Percentiles rank a stretch among this genome's conserved stretches.
phyloP scores from a whole-genome alignment of 441 rosid species.

The Syzygium syzygioides region DNA sequence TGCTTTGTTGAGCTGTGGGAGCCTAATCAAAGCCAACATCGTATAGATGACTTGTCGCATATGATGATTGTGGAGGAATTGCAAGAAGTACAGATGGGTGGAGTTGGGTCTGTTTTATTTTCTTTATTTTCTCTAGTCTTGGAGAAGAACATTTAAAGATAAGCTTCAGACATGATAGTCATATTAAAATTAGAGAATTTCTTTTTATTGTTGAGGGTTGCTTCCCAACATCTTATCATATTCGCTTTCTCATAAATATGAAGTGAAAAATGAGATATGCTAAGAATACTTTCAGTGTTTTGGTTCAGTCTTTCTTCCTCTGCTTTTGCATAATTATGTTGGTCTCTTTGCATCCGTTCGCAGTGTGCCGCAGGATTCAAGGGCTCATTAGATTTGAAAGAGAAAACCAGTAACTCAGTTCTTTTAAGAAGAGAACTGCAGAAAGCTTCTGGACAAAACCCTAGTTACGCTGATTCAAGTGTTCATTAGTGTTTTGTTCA shows the following conservation, averaged over 20 bases:
- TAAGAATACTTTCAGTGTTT: neutral
- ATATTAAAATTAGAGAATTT: neutral
- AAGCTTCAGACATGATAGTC: neutral
- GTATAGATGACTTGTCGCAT: neutral
- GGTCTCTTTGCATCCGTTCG: neutral
- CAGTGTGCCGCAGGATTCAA: neutral
- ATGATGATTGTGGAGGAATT: neutral
- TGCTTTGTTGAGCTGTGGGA: neutral
- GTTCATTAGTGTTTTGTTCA: neutral
- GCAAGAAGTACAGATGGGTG: neutral
- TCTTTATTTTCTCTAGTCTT: neutral
- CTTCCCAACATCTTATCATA: neutral
- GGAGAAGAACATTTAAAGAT: neutral
- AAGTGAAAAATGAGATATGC: neutral
- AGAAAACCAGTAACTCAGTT: neutral
- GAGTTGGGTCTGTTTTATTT: neutral
- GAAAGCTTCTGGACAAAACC: neutral
- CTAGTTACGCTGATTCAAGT: neutral
- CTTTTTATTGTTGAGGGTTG: neutral
- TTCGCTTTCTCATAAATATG: neutral
- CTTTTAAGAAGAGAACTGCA: neutral
- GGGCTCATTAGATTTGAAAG: neutral
- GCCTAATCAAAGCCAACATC: neutral
- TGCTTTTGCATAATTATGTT: neutral
- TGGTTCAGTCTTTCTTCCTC: neutral